phyloP scores from a whole-genome alignment of 208 protist species.

The Endotrypanum monterogeii region DNA sequence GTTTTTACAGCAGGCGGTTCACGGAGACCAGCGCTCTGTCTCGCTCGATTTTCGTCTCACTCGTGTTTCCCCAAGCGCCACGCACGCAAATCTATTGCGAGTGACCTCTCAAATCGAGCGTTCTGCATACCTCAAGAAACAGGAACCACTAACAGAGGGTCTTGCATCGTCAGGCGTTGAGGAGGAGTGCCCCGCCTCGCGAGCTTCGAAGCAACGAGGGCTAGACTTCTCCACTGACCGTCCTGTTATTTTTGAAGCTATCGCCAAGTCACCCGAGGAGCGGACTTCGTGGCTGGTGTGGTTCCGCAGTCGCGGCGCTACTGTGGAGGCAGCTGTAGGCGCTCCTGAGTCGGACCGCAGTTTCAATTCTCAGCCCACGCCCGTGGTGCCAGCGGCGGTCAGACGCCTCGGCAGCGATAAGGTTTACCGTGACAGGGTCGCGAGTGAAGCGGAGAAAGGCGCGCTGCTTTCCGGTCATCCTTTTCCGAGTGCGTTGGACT shows the following conservation, averaged over 20 bases:
- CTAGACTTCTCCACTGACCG: conserved; percentile 16
- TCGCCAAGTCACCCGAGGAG: conserved; percentile 19
- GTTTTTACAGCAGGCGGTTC: conserved; percentile 17
- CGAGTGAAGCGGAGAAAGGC: not conserved
- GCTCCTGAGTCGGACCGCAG: conserved; percentile 7
- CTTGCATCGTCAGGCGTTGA: not conserved
- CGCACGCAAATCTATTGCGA: conserved; percentile 19
- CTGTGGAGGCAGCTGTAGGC: not conserved
- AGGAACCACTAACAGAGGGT: conserved; percentile 4
- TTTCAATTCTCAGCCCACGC: not conserved
- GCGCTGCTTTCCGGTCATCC: not conserved
- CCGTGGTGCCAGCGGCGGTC: not conserved
- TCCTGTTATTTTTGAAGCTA: conserved; percentile 21
- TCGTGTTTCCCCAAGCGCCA: conserved; percentile 21
- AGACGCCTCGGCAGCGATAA: conserved; percentile 3
- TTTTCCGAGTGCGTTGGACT: conserved; percentile 1
- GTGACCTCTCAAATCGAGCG: conserved; percentile 16
- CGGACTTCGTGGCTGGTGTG: conserved; percentile 24
- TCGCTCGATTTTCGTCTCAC: conserved; percentile 16
- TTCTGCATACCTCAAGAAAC: conserved; percentile 11
- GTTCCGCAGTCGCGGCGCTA: conserved; percentile 3
- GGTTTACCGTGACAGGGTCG: not conserved
- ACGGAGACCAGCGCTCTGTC: conserved; percentile 14
- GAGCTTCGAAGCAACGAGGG: conserved; percentile 14
- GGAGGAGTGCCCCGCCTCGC: conserved; percentile 1